phyloP scores from a whole-genome alignment of 2,329 filamentous ascomycete genomes.

The Gyromitra esculenta region DNA sequence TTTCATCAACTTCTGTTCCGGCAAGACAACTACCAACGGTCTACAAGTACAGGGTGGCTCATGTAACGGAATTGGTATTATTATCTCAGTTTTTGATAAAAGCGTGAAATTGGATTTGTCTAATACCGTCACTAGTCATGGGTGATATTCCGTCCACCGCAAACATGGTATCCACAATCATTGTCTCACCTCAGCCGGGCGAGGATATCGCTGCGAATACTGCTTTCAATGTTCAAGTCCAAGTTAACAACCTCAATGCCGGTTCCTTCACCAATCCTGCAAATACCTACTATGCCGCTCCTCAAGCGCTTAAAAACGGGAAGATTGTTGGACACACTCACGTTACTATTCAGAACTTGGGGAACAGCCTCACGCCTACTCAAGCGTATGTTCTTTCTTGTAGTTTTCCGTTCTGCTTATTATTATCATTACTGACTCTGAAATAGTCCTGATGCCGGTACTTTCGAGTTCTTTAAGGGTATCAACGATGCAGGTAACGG shows the following conservation, averaged over 20 bases:
- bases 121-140: slow-evolving; percentile 63
- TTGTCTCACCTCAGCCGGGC: slow-evolving; percentile 67
- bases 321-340: slow-evolving; percentile 70
- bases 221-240: slow-evolving; percentile 67
- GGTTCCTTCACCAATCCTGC: slow-evolving; percentile 72
- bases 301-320: slow-evolving; percentile 67
- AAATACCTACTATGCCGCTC: slow-evolving; percentile 70
- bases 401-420: not conserved
- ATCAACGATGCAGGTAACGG: slow-evolving; percentile 71
- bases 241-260: slow-evolving; percentile 66
- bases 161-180: slow-evolving; percentile 69
- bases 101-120: not conserved
- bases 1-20: slow-evolving; percentile 72
- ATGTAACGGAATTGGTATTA: slow-evolving; percentile 71
- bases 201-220: slow-evolving; percentile 64
- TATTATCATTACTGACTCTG: slow-evolving; percentile 15
- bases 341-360: slow-evolving; percentile 69
- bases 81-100: not conserved
- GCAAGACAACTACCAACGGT: slow-evolving; percentile 69
- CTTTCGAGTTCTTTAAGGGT: slow-evolving; percentile 74
- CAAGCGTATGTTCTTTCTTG: slow-evolving; percentile 59
- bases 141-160: slow-evolving; percentile 68
- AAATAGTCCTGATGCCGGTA: slow-evolving; percentile 63
- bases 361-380: slow-evolving; percentile 65
- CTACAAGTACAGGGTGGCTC: slow-evolving; percentile 69